Conservation (phyloP, 306 rosid species). For the Trifolium fragiferum region DNA sequence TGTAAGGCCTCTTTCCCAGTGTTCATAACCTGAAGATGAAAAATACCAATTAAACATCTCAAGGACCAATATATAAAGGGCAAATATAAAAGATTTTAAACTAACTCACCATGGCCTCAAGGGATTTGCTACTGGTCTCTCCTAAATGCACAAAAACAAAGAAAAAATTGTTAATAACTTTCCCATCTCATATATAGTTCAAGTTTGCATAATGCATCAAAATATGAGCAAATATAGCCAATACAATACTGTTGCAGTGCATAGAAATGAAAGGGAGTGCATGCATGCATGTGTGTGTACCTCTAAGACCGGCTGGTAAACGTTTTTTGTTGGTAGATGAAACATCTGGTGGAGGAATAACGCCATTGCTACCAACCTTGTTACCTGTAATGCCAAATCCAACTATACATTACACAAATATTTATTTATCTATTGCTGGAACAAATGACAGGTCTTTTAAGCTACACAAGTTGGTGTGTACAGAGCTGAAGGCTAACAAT, state of each 20-base stretch:
- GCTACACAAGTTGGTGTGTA: too few species aligned
- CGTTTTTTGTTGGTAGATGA: conserved; percentile 48
- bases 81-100: background rate
- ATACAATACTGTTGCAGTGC: too few species aligned
- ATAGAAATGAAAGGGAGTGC: background rate
- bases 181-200: background rate
- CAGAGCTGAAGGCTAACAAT: too few species aligned
- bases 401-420: background rate
- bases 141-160: conserved; percentile 56
- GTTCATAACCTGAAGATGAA: conserved; percentile 65
- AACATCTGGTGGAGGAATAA: conserved; percentile 48
- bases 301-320: conserved; percentile 65
- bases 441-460: too few species aligned
- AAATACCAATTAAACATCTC: background rate
- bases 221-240: too few species aligned
- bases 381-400: conserved; percentile 15
- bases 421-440: too few species aligned
- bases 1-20: conserved; percentile 86
- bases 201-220: background rate
- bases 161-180: conserved; percentile 20
- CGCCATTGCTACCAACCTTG: conserved; percentile 43
- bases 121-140: conserved; percentile 70
- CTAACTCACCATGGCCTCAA: conserved; percentile 83
- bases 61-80: background rate
- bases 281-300: conserved; percentile 40